Percentiles rank a stretch among this genome's conserved stretches.
Conservation (phyloP, 441 rosid species). For the Aleurites moluccanus region DNA sequence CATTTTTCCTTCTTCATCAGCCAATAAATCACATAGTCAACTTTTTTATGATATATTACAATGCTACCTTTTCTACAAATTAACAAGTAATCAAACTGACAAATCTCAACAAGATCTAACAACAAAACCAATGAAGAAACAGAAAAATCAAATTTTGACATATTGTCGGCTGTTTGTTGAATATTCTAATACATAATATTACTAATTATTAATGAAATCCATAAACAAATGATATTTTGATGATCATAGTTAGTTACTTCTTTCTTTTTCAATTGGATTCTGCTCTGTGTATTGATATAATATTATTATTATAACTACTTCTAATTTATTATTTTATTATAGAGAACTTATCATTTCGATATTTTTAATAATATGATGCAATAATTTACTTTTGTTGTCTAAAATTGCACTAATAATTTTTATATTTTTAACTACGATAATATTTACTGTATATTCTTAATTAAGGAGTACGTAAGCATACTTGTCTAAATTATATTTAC, state of each 20-base stretch:
- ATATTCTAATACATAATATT: not conserved
- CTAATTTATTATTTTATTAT: no score
- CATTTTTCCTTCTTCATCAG: not conserved
- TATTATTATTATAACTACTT: no score
- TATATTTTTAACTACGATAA: no score
- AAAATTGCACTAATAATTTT: no score
- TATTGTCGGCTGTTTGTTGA: not conserved
- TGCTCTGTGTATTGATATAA: not conserved
- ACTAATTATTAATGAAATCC: not conserved
- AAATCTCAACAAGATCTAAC: conserved; percentile 8
- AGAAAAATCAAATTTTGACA: not conserved
- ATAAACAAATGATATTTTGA: not conserved
- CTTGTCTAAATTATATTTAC: no score
- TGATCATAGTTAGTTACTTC: not conserved
- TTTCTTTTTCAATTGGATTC: not conserved
- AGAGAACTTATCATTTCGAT: no score
- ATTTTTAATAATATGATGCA: no score
- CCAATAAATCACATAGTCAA: not conserved
- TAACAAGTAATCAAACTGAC: not conserved
- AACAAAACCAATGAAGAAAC: not conserved
- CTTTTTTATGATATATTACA: not conserved
- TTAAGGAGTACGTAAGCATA: no score
- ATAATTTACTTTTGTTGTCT: no score
- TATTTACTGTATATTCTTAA: no score
- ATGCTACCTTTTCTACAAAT: not conserved